Conservation (phyloP, 2,329 filamentous ascomycete genomes). For the Magnaporthiopsis poae region DNA sequence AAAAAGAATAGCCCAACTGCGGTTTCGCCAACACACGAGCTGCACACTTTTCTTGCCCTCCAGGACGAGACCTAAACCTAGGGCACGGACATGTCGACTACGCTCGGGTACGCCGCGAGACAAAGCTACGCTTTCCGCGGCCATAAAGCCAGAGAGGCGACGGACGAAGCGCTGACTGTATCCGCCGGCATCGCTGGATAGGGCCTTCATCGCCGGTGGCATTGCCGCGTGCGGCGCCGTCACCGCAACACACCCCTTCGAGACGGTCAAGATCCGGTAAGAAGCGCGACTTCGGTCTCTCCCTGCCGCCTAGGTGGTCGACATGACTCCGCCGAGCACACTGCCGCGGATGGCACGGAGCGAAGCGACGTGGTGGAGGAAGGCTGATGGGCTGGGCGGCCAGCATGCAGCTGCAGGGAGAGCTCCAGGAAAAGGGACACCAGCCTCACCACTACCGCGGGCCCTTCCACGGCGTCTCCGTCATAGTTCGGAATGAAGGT, state of each 20-base stretch:
- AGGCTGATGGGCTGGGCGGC: neutral
- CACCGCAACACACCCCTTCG: constrained; percentile 93
- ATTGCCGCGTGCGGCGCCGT: constrained; percentile 95
- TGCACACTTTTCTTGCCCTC: neutral
- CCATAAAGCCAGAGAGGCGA: neutral
- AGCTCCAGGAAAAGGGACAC: constrained; percentile 76
- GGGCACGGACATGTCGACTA: constrained; percentile 10
- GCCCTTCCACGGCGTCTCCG: constrained; percentile 79
- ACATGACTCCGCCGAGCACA: neutral
- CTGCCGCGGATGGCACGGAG: neutral
- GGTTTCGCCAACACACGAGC: neutral
- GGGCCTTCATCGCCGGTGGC: constrained; percentile 89
- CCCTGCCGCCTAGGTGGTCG: constrained; percentile 5
- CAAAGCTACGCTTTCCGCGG: neutral
- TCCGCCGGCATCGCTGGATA: constrained; percentile 19
- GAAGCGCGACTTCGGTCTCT: constrained; percentile 16
- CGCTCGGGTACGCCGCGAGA: constrained; percentile 9
- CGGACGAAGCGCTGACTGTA: constrained; percentile 14
- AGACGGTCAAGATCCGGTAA: constrained; percentile 96
- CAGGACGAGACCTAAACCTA: neutral
- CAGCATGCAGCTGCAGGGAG: constrained; percentile 81
- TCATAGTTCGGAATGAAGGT: constrained; percentile 87
- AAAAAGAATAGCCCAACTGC: neutral
- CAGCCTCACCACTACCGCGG: constrained; percentile 83
- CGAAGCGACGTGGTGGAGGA: neutral